Evolutionary conservation across 2,329 filamentous ascomycete species (phyloP).

Genomic region (Xylaria sp.): DNA sequence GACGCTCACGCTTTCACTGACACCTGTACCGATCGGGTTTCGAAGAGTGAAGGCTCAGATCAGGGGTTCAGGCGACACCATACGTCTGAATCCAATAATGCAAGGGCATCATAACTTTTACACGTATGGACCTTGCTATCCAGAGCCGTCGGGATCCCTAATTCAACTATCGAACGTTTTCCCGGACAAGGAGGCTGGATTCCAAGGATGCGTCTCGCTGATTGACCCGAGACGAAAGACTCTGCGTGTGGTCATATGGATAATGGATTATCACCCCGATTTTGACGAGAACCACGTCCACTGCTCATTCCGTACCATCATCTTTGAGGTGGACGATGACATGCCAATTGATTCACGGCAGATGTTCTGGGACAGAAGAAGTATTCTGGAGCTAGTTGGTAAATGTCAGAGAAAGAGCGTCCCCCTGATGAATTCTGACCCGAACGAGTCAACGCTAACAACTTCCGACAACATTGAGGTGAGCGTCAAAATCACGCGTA

Average conservation of each 20-base stretch:
- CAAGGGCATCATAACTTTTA: neutral
- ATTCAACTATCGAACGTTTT: neutral
- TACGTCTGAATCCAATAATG: neutral
- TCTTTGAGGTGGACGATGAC: neutral
- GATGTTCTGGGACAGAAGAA: neutral
- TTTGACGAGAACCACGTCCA: neutral
- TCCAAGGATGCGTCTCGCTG: neutral
- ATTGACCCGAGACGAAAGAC: neutral
- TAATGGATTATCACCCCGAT: neutral
- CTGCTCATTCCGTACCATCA: neutral
- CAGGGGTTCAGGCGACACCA: too few species aligned
- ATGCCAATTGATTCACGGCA: neutral
- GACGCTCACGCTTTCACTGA: neutral
- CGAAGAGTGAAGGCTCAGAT: neutral
- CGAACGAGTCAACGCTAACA: neutral
- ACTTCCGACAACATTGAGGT: neutral
- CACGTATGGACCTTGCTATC: neutral
- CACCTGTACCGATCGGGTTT: neutral
- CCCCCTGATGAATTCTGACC: neutral
- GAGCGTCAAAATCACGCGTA: neutral
- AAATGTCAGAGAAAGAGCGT: neutral
- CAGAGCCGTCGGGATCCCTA: neutral
- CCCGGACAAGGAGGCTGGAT: neutral
- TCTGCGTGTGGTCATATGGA: neutral
- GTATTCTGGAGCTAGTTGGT: neutral